Conservation (phyloP, 139 green algal genomes). For the Chlorella sp. region DNA sequence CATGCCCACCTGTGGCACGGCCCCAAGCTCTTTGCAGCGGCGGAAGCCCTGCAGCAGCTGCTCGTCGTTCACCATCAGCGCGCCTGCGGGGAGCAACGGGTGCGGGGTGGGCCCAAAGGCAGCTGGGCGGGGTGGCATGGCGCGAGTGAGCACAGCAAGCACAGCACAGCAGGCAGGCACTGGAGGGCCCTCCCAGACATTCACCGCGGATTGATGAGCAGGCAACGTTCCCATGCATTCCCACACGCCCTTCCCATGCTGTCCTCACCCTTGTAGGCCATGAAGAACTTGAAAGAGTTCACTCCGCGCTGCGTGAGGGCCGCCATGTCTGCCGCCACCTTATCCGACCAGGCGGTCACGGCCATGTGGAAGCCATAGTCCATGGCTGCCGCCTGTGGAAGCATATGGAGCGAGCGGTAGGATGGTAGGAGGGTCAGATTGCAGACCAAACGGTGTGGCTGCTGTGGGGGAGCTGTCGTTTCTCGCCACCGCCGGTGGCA, state of each 20-base stretch:
- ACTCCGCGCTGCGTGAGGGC: conserved; percentile 77
- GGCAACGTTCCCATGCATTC: too few species aligned
- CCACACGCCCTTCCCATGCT: background rate
- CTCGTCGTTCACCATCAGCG: conserved; percentile 74
- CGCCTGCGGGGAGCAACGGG: conserved; percentile 38
- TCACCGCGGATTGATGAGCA: too few species aligned
- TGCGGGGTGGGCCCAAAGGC: background rate
- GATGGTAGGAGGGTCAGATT: too few species aligned
- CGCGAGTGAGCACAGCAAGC: background rate
- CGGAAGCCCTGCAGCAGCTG: conserved; percentile 86
- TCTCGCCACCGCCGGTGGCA: too few species aligned
- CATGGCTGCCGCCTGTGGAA: conserved; percentile 59
- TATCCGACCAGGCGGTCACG: conserved; percentile 84
- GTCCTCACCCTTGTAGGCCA: conserved; percentile 92
- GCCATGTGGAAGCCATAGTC: conserved; percentile 98
- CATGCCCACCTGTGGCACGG: conserved; percentile 84
- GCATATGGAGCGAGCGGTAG: too few species aligned
- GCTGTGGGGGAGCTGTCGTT: too few species aligned
- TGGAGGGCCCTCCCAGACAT: too few species aligned
- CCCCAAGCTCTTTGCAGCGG: conserved; percentile 88
- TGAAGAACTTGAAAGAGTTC: conserved; percentile 97
- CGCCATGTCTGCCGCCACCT: conserved; percentile 83
- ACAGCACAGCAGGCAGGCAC: background rate
- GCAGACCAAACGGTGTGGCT: too few species aligned
- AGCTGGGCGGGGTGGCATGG: background rate